Evolutionary conservation across 2,329 filamentous ascomycete species (phyloP), one percentile per base, ranked within the genome.

Genomic region (Alternaria arbusti): DNA sequence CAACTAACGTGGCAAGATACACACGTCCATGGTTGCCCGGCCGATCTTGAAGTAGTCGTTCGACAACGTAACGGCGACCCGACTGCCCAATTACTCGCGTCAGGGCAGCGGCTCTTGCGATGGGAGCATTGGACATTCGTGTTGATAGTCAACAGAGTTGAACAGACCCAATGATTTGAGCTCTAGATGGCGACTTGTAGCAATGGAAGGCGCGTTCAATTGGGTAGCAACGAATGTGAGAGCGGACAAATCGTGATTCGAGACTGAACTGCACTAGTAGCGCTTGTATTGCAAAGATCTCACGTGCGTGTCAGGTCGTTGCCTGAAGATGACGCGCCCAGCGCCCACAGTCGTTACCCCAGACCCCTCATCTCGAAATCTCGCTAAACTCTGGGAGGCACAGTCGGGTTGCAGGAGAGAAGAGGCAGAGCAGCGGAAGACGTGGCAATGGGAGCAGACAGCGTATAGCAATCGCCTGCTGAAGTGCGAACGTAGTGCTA

Each of bases 51-150:
- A 49, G 54, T n/a, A 57, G 30, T 15, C 43, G n/a, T 49, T 66
- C 56, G 26, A 66, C 61, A 32, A 69, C 17, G 45, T 69, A 67
- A 13, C 58, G 61, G 50, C 64, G 66, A 49, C 58, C 64, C 23
- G 64, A 67, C 44, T 61, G 55, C 40, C 61, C 61, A 44, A 66
- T 26, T 28, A 43, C 51, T 44, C 66, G 49, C 26, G 64, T 59
- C 57, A 68, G 49, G 28, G 60, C 56, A 40, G 60, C 49, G 49
- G 36, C 40, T 63, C 13, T 36, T 36, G 32, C 32, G 32, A 36
- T 36, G 32, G 32, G 32, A 15, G 32, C 4, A 36, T 36, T 36
- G 32, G 32, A 36, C 32, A 36, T 36, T 36, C 32, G 32, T 36
- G 32, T 36, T 36, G 32, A 36, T 36, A 36, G 32, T 36, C 32